Evolutionary conservation across 495 filamentous ascomycete species (phyloP), one percentile per base, ranked within the genome.

Genomic region (Penicillium riverlandense): DNA sequence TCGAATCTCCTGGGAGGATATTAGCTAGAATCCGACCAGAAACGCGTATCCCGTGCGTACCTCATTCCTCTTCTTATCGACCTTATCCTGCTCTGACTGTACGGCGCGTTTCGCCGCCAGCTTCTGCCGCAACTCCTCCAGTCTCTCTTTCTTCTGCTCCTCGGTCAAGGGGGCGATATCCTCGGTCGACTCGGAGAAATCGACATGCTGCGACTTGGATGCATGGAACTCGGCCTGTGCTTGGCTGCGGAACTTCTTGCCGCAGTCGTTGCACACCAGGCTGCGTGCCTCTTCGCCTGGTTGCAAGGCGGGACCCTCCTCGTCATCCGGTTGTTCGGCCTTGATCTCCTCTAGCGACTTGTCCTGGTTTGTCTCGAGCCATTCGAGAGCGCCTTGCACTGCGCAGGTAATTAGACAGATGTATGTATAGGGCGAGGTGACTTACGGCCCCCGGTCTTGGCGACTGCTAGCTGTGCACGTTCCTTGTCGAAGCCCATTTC

Each of bases 401-500:
- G 49, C 37, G 35, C 7, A 6, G 38, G 8, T 35, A n/a, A 22
- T 49, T 29, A 49, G 53, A 49, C 15, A 51, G 30, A 43, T 41
- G 16, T 11, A 12, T 38, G 37, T 11, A 36, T 10, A n/a, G 11
- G 16, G 31, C 27, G 2, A 40, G 39, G 29, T 41, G 13, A 75
- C 86, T 68, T 63, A 90, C 90, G 59, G 40, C 82, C 80, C 39
- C 86, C 84, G 29, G 81, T 75, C 58, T 85, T 85, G 57, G 87
- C 82, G 42, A 94, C 72, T 30, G 94, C 92, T 13, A 97, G 60
- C 63, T 88, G 76, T 30, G 87, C 85, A 52, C 83, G 75, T 49
- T 85, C 79, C 55, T 79, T 74, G 47, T 95, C 88, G 52, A 98
- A 98, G 55, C 92, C 92, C 90, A 97, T 96, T 43, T 94, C 90